These are phyloP conservation scores for Pseudogymnoascus verrucosus DNA, from an alignment of 2,329 filamentous ascomycete genomes.

Conservation along the genomic window DNA sequence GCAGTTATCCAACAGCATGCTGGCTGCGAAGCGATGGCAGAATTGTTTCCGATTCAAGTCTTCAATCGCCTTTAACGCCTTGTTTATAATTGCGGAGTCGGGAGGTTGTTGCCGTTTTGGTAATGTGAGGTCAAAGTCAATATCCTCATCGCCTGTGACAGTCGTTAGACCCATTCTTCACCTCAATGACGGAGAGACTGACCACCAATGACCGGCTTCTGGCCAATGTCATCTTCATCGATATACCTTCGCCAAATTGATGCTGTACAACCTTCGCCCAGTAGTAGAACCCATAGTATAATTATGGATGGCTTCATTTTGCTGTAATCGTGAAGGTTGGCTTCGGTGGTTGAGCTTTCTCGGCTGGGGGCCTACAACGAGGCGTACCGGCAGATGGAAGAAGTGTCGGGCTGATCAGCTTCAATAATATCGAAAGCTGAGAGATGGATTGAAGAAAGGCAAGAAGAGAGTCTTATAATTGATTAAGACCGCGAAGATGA, in stretches of 20 bases:
- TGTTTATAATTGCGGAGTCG: background rate
- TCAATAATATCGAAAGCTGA: background rate
- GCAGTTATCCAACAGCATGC: constrained; percentile 28
- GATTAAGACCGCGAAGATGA: background rate
- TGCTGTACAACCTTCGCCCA: background rate
- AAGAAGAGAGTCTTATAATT: background rate
- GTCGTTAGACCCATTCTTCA: background rate
- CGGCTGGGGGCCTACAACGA: background rate
- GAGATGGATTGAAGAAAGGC: background rate
- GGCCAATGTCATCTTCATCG: background rate
- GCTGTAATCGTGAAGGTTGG: background rate
- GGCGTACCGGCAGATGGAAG: background rate
- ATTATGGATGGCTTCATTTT: background rate
- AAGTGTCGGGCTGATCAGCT: background rate
- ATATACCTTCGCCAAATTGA: background rate
- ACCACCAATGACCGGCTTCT: background rate
- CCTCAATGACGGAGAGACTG: background rate
- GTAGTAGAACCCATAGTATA: background rate
- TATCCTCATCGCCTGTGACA: background rate
- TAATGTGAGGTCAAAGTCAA: constrained; percentile 7
- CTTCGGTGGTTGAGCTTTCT: background rate
- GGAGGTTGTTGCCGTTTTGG: background rate
- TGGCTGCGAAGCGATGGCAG: constrained; percentile 27
- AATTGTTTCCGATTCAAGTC: constrained; percentile 19
- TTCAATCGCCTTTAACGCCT: constrained; percentile 1